Base-by-base conservation (phyloP, 495 filamentous ascomycete genomes). In the Staphylotrichum tortipilum region DNA sequence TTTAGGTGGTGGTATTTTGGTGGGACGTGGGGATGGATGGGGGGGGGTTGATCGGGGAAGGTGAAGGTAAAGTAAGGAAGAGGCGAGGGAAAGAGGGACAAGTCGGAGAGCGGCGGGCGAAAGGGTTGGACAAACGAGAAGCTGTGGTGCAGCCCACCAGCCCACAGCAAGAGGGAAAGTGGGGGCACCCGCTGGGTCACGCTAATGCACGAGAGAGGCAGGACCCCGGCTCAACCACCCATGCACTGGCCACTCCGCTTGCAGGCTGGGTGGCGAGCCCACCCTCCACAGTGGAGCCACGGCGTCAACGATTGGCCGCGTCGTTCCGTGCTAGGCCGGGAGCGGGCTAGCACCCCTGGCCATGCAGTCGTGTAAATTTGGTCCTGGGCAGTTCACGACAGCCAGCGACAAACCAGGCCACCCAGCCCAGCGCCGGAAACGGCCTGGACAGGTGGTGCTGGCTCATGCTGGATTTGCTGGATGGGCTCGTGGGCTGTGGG, bases 191-290 rank as follows among this genome's bases (percentile, higher is more conserved):
- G 57, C 31, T 50, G 64, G 62, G 61, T 58, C 52, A 59, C 50
- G 50, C 43, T 52, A 52, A 65, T 67, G 65, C 59, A 63, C 60
- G 55, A 59, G 64, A 59, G 62, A 65, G 67, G 64, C 62, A 60
- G 66, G 62, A 54, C 64, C 57, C 62, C 56, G 44, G 57, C 57
- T 50, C 57, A 61, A 62, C 52, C 55, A 55, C 52, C 49, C 21
- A 63, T 57, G 57, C 60, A 63, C 58, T 59, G 58, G 56, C 55
- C 62, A 61, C 49, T 58, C 58, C 41, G 56, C 44, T 54, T 34
- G 57, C 55, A 51, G 53, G 51, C 50, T 37, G 53, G 61, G 62
- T 65, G 62, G 62, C 62, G 49, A 65, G 60, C 53, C 53, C 21
- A 50, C 57, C 47, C 56, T 48, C 39, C 58, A 35, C 43, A 51